Base-by-base conservation (phyloP, 1,139 yeast genomes). In the Blastobotrys persicus region DNA sequence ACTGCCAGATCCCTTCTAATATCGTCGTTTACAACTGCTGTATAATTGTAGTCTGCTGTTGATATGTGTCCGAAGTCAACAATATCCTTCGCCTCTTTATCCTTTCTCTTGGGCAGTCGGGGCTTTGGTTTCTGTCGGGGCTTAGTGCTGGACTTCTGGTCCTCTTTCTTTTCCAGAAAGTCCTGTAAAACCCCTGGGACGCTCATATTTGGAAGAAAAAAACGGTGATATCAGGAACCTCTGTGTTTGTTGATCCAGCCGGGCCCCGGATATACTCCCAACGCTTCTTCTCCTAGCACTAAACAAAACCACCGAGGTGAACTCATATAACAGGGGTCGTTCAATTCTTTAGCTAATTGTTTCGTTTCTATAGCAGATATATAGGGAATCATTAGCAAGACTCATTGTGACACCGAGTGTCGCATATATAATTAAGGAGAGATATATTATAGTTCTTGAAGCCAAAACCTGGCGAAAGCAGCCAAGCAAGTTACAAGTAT, bases 1-100 rank as follows among this genome's bases (percentile, higher is more conserved):
- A 64, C 31, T 6, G 66, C 60, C 32, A 64, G 45, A 42, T 63
- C 65, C 19, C 56, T 48, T 7, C 61, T 38, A 19, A 43, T 37
- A n/a, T 56, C 57, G 31, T 45, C 23, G 13, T 26, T 34, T 3
- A 44, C 35, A 16, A 11, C 34, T 14, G 39, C 37, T 9, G 41
- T 4, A 16, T 19, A 37, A 6, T 37, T 37, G n/a, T 37, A 37
- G 28, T 37, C 41, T 14, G 9, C 37, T n/a, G 11, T 14, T 20
- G 23, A 4, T 12, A 28, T 28, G 31, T 17, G 7, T 6, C 43
- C 40, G 38, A 58, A 31, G 33, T 57, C 59, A n/a, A 55, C 46
- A 4, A 52, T 46, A n/a, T 54, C 54, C 4, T 45, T 51, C 42
- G 40, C 41, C 13, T 45, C 48, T 19, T 51, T 42, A 2, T 34